Evolutionary conservation across 306 rosid species (phyloP).

Genomic region (Glycine tomentella): DNA sequence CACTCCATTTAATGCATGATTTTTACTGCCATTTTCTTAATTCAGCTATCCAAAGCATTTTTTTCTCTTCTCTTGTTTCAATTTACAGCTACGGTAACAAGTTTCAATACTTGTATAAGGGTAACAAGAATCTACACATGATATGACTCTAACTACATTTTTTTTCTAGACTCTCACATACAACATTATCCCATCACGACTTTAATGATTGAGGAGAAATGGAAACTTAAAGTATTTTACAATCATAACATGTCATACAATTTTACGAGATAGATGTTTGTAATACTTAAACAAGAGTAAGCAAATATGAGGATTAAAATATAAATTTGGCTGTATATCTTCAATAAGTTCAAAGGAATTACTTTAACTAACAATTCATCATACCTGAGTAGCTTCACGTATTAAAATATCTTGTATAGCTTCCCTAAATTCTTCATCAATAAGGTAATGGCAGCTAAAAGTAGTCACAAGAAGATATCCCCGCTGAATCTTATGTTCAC

Average conservation of each 20-base stretch:
- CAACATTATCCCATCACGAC: no score
- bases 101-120: no score
- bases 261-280: no score
- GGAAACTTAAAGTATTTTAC: no score
- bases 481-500: constrained; percentile 98
- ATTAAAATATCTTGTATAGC: constrained; percentile 73
- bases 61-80: constrained; percentile 24
- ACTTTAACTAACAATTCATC: constrained; percentile 19
- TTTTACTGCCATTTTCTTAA: constrained; percentile 13
- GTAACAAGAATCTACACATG: no score
- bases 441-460: constrained; percentile 86
- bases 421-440: constrained; percentile 66
- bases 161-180: no score
- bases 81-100: constrained; percentile 7
- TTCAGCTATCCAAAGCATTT: constrained; percentile 1
- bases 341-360: constrained; percentile 21
- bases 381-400: constrained; percentile 91
- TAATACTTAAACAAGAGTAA: no score
- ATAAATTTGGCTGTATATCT: neutral
- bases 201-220: no score
- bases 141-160: no score
- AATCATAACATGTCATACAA: no score
- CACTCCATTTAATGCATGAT: neutral
- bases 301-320: no score
- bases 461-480: constrained; percentile 92